A percentile compares a stretch with the other conserved stretches of the same genome.
Conservation (phyloP, 2,329 filamentous ascomycete species). For the Aureobasidium sp. region DNA sequence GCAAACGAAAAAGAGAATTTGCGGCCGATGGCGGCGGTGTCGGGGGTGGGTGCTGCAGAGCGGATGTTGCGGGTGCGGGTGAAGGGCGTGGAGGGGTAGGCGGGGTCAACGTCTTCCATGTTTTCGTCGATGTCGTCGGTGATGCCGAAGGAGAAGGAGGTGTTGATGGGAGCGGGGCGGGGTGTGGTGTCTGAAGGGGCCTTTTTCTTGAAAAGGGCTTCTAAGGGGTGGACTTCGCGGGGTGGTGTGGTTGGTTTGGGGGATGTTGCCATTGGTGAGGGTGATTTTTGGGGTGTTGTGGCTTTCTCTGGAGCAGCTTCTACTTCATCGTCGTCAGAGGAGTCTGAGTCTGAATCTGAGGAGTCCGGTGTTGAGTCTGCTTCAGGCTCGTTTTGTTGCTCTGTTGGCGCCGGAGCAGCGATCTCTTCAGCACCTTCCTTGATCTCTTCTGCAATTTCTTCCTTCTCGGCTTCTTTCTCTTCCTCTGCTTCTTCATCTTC, state of each 20-base stretch:
- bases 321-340: not conserved
- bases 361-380: too few relatives aligned
- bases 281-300: not conserved
- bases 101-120: conserved; percentile 14
- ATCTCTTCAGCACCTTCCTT: conserved; percentile 19
- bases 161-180: conserved; percentile 37
- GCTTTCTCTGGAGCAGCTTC: not conserved
- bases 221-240: conserved; percentile 65
- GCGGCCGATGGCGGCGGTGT: conserved; percentile 70
- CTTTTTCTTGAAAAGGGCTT: conserved; percentile 77
- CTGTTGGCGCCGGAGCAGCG: not conserved
- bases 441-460: conserved; percentile 5
- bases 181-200: conserved; percentile 23
- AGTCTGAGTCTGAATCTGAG: not conserved
- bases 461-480: not conserved
- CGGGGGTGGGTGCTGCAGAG: conserved; percentile 88
- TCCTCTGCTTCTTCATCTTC: not conserved
- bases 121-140: conserved; percentile 15
- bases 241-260: not conserved
- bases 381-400: not conserved
- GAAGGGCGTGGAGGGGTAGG: conserved; percentile 67
- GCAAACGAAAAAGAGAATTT: conserved; percentile 47
- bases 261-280: not conserved
- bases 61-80: conserved; percentile 64
- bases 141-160: conserved; percentile 71